Conservation (phyloP, 1,284 basidiomycete genomes). For the Heterobasidion occidentale region DNA sequence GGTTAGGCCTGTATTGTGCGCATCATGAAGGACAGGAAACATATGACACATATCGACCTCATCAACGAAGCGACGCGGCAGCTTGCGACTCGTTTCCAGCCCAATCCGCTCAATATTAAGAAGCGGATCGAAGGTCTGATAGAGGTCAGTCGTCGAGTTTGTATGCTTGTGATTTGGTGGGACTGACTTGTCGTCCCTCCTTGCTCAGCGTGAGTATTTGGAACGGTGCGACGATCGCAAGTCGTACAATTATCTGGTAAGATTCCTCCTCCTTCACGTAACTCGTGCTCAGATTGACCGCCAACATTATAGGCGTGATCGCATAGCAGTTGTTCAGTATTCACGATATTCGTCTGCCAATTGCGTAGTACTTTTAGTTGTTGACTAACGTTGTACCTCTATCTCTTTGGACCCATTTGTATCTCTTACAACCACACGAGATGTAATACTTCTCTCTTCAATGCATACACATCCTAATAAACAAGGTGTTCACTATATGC, state of each 20-base stretch:
- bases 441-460: no score
- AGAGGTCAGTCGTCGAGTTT: conserved; percentile 49
- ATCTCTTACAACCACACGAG: not conserved
- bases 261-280: no score
- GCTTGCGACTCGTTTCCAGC: conserved; percentile 78
- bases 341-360: no score
- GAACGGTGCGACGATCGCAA: conserved; percentile 74
- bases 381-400: no score
- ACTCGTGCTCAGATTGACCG: no score
- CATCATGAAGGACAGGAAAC: conserved; percentile 96
- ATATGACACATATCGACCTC: conserved; percentile 84
- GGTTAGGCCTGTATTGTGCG: conserved; percentile 90
- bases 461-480: no score
- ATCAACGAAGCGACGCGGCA: conserved; percentile 90
- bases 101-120: conserved; percentile 84
- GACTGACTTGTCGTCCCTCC: conserved; percentile 1
- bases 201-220: conserved; percentile 65
- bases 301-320: no score
- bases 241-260: conserved; percentile 73
- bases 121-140: conserved; percentile 92
- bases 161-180: not conserved
- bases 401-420: not conserved
- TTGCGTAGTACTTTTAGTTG: no score
- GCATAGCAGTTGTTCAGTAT: no score
- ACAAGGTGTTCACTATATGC: no score